Evolutionary conservation across 1,139 yeast genomes (phyloP), one percentile per base, ranked within the genome.

Genomic region (Suhomyces guaymorum): DNA sequence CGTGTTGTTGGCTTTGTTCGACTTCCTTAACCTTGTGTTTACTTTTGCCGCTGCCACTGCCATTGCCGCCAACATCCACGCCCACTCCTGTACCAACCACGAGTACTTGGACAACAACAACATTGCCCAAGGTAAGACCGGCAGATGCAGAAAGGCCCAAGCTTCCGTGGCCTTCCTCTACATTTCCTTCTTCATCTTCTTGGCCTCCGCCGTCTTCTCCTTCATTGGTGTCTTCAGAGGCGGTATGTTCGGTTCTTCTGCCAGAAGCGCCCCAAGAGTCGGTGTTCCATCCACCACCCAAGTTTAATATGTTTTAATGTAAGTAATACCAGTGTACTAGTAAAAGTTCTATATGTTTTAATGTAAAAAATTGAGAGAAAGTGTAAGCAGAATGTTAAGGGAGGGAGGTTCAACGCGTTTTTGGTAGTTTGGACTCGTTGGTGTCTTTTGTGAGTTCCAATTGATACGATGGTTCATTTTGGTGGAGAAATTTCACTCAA

Each of bases 91-190:
- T 75, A 41, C 67, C 50, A 85, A 88, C 78, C 49, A 70, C 43
- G 48, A 38, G 38, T 89, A 87, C 74, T 46, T 88, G 48, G 70
- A 79, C 50, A 28, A 49, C 50, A 88, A 90, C 75, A 66, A 63
- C 46, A 76, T 89, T 49, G 63, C 83, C 47, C 90, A 87, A 70
- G 95, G 95, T 48, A 73, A 82, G 29, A 50, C 67, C 18, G 83
- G 78, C 52, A 80, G 97, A 74, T 92, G 98, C 74, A 87, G 97
- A 76, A 82, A 86, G 72, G 92, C 95, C 41, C 97, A 92, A 74
- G 95, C 95, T 46, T 69, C 87, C 24, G 78, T 78, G 52, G 96
- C 96, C 44, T 92, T 92, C 82, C 77, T 89, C 57, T 92, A 80
- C 82, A 82, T 92, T 64, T 74, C 94, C 42, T 80, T 84, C 73